Percentiles rank a stretch among this genome's conserved stretches.
Conservation (phyloP, 2,329 filamentous ascomycete genomes). For the Xylaria polymorpha region DNA sequence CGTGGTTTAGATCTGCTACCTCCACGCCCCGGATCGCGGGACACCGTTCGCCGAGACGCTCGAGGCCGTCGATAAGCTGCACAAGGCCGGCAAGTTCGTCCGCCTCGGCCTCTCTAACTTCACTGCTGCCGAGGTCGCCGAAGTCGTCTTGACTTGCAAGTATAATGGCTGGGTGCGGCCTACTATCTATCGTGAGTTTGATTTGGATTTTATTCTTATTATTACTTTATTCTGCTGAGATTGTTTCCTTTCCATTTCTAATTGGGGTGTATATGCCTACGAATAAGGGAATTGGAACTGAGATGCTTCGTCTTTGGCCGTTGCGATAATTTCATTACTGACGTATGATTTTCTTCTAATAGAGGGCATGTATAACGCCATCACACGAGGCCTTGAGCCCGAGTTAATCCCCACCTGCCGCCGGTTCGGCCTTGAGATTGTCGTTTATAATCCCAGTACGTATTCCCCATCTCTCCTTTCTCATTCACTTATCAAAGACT, state of each 20-base stretch:
- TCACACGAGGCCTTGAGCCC: constrained; percentile 78
- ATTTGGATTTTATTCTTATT: neutral
- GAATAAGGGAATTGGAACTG: neutral
- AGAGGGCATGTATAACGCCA: constrained; percentile 83
- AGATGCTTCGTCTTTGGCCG: neutral
- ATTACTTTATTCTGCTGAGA: neutral
- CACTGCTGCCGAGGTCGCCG: constrained; percentile 87
- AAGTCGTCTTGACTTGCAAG: constrained; percentile 82
- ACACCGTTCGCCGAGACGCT: constrained; percentile 84
- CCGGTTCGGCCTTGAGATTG: constrained; percentile 81
- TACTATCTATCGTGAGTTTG: constrained; percentile 75
- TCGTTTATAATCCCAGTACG: constrained; percentile 78
- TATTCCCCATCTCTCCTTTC: neutral
- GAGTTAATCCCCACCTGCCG: constrained; percentile 80
- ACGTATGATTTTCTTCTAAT: neutral
- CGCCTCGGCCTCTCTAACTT: constrained; percentile 85
- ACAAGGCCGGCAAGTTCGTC: constrained; percentile 88
- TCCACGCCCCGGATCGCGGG: constrained; percentile 76
- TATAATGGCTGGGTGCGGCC: constrained; percentile 85
- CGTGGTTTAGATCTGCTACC: constrained; percentile 73
- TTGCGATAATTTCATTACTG: neutral
- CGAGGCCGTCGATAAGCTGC: constrained; percentile 79
- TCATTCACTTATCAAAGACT: no score
- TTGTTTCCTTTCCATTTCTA: neutral
- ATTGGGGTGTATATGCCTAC: neutral